phyloP scores from a whole-genome alignment of 306 rosid species.

The Casuarina cunninghamiana region DNA sequence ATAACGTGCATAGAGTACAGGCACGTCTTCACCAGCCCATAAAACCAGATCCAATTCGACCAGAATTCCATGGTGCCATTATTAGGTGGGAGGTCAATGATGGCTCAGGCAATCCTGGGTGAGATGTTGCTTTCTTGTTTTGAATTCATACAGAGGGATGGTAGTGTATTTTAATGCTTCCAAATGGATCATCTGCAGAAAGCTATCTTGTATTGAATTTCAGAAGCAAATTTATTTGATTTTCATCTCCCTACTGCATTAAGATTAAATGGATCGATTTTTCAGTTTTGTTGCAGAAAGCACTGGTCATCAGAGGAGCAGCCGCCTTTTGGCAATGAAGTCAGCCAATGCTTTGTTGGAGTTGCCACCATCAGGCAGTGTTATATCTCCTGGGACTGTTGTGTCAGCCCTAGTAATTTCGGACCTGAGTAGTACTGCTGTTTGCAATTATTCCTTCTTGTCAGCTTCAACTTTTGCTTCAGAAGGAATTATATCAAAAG shows the following conservation, averaged over 20 bases:
- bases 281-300: slow-evolving; percentile 86
- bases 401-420: slow-evolving; percentile 74
- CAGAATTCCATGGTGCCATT: slow-evolving; percentile 74
- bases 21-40: slow-evolving; percentile 65
- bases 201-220: neutral
- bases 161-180: neutral
- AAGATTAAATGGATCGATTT: neutral
- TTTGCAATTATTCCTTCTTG: slow-evolving; percentile 25
- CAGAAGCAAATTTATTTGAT: neutral
- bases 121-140: slow-evolving; percentile 20
- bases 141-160: neutral
- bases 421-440: slow-evolving; percentile 39
- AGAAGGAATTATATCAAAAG: slow-evolving; percentile 31
- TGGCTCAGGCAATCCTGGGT: slow-evolving; percentile 89
- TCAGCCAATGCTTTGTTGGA: slow-evolving; percentile 91
- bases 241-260: slow-evolving; percentile 2
- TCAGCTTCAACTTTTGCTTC: slow-evolving; percentile 30
- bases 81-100: slow-evolving; percentile 74
- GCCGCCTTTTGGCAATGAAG: slow-evolving; percentile 82
- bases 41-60: slow-evolving; percentile 69
- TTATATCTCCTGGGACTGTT: slow-evolving; percentile 61
- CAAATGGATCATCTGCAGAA: neutral
- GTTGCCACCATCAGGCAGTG: slow-evolving; percentile 66
- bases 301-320: slow-evolving; percentile 88
- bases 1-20: slow-evolving; percentile 50